Evolutionary conservation across 306 rosid species (phyloP).

Genomic region (Ziziphus jujuba): DNA sequence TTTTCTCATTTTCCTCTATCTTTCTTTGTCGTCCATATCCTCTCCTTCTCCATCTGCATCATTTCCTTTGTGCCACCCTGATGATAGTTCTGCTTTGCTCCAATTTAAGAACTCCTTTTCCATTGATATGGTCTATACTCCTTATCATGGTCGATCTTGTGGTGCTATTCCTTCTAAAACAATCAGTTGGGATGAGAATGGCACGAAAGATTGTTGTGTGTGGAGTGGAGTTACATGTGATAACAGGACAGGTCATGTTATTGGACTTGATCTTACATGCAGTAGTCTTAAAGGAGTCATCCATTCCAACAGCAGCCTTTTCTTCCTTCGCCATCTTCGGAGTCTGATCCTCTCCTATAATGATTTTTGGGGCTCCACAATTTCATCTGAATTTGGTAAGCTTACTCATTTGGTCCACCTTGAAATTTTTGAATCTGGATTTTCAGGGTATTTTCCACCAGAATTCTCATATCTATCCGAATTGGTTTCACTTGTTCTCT

Average conservation of each 20-base stretch:
- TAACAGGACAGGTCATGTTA: neutral
- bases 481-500: constrained; percentile 1
- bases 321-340: constrained; percentile 9
- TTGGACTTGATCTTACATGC: constrained; percentile 7
- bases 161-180: no score
- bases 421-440: neutral
- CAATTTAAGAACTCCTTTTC: no score
- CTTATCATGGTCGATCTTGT: no score
- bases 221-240: constrained; percentile 25
- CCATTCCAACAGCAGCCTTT: constrained; percentile 24
- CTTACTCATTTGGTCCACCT: neutral
- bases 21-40: no score
- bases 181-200: no score
- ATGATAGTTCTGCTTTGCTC: no score
- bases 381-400: neutral
- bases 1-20: no score
- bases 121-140: no score
- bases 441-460: neutral
- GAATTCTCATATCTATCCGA: constrained; percentile 15
- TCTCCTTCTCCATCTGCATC: no score
- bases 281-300: neutral
- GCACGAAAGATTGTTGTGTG: no score
- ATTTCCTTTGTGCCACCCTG: no score
- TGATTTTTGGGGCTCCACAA: no score
- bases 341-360: constrained; percentile 10